Percentiles rank a stretch among this genome's conserved stretches.
Conservation (phyloP, 2,329 filamentous ascomycete species). For the Cytospora chrysosperma region DNA sequence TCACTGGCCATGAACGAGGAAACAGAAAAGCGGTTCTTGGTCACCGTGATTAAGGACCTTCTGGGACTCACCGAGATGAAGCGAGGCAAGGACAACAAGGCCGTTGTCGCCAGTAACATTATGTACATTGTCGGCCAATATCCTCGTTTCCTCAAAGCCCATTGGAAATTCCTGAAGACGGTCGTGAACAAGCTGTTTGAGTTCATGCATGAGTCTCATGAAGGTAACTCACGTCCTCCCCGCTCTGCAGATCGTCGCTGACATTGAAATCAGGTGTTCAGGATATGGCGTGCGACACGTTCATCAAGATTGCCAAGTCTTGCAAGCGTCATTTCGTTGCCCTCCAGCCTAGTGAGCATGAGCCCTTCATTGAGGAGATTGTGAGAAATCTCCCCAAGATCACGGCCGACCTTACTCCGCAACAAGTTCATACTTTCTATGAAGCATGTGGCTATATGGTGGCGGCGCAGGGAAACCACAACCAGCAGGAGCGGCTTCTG, state of each 20-base stretch:
- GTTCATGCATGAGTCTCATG: constrained; percentile 99
- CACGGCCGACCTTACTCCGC: constrained; percentile 89
- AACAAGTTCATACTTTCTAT: constrained; percentile 98
- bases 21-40: constrained; percentile 96
- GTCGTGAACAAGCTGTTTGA: constrained; percentile 99
- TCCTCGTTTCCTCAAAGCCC: constrained; percentile 94
- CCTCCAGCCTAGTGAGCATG: constrained; percentile 86
- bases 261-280: constrained; percentile 68
- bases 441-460: constrained; percentile 99
- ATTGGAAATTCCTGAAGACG: constrained; percentile 99
- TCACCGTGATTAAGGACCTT: constrained; percentile 98
- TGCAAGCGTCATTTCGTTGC: constrained; percentile 97
- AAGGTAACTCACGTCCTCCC: constrained; percentile 57
- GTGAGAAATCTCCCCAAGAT: constrained; percentile 95
- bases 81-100: constrained; percentile 98
- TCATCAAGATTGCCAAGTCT: constrained; percentile 99
- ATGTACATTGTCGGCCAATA: constrained; percentile 99
- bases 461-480: constrained; percentile 92
- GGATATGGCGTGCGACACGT: constrained; percentile 99
- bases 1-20: constrained; percentile 99
- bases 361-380: constrained; percentile 98
- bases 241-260: constrained; percentile 25
- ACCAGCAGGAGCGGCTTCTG: constrained; percentile 87
- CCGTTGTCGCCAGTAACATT: constrained; percentile 97
- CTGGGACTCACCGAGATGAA: constrained; percentile 98